Percentiles rank a stretch among this genome's conserved stretches.
Conservation (phyloP, 139 green algal species). For the Chlamydomonas asymmetrica region DNA sequence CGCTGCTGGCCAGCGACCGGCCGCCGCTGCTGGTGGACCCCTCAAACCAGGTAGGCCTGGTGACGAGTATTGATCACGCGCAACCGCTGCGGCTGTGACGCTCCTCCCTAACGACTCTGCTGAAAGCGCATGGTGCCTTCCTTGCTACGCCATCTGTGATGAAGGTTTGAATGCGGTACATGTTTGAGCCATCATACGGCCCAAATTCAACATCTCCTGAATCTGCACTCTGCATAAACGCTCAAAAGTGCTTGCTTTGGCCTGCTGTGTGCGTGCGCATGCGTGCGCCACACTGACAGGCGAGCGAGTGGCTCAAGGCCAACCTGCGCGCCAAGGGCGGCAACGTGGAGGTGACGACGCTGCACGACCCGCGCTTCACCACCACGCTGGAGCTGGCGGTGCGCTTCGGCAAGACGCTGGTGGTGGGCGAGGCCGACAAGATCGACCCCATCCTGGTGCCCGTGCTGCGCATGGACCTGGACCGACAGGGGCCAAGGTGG, state of each 20-base stretch:
- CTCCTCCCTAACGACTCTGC: too few relatives aligned
- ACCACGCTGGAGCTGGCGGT: slow-evolving; percentile 82
- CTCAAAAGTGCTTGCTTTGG: too few relatives aligned
- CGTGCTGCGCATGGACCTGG: slow-evolving; percentile 68
- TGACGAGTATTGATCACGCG: slow-evolving; percentile 4
- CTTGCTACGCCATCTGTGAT: not conserved
- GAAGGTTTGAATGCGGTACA: too few relatives aligned
- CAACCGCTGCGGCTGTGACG: not conserved
- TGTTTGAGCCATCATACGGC: too few relatives aligned
- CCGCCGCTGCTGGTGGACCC: slow-evolving; percentile 81
- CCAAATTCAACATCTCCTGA: too few relatives aligned
- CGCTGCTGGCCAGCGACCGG: slow-evolving; percentile 53
- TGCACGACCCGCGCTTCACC: slow-evolving; percentile 69
- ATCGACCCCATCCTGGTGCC: slow-evolving; percentile 77
- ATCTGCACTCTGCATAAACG: too few relatives aligned
- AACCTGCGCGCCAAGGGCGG: slow-evolving; percentile 43
- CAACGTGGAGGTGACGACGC: slow-evolving; percentile 41
- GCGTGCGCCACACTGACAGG: too few relatives aligned
- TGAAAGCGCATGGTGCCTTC: not conserved
- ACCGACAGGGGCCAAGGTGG: slow-evolving; percentile 48
- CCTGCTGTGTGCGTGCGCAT: too few relatives aligned
- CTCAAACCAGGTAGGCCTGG: slow-evolving; percentile 47
- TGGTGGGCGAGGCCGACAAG: slow-evolving; percentile 69
- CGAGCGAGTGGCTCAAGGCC: slow-evolving; percentile 65
- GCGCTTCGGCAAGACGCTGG: slow-evolving; percentile 81